phyloP scores from a whole-genome alignment of 352 stramenopile genomes.

The Saprolegnia diclina region DNA sequence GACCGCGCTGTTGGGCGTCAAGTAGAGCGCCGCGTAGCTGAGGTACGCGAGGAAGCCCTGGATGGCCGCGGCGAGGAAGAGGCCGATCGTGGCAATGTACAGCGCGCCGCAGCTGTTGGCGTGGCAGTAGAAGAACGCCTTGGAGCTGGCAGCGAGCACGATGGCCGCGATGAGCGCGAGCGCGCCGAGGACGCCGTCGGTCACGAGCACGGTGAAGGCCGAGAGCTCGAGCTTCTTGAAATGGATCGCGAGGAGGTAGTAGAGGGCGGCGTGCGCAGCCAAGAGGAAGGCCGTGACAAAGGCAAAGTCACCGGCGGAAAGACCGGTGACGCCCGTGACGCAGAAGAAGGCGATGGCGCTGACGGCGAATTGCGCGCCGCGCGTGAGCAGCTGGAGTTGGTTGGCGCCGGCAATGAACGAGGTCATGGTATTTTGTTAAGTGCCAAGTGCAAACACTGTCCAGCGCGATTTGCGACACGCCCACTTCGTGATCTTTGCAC shows the following conservation, averaged over 20 bases:
- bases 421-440: no score
- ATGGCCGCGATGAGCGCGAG: not conserved
- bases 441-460: no score
- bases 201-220: not conserved
- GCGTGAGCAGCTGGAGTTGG: not conserved
- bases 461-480: no score
- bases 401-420: not conserved
- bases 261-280: not conserved
- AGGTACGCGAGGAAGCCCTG: conserved; percentile 13
- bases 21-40: not conserved
- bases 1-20: not conserved
- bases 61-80: conserved; percentile 12
- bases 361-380: not conserved
- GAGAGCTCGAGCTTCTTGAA: not conserved
- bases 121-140: not conserved
- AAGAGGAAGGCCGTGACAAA: conserved; percentile 9
- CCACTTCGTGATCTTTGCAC: no score
- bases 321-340: conserved; percentile 5
- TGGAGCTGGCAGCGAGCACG: not conserved
- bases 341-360: conserved; percentile 21
- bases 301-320: not conserved
- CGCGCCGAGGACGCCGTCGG: not conserved
- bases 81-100: not conserved
- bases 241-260: conserved; percentile 2
- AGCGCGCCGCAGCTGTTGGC: not conserved